A percentile compares a stretch with the other conserved stretches of the same genome.
Conservation (phyloP, 768 basidiomycete species). For the Macrocybe gigantea region DNA sequence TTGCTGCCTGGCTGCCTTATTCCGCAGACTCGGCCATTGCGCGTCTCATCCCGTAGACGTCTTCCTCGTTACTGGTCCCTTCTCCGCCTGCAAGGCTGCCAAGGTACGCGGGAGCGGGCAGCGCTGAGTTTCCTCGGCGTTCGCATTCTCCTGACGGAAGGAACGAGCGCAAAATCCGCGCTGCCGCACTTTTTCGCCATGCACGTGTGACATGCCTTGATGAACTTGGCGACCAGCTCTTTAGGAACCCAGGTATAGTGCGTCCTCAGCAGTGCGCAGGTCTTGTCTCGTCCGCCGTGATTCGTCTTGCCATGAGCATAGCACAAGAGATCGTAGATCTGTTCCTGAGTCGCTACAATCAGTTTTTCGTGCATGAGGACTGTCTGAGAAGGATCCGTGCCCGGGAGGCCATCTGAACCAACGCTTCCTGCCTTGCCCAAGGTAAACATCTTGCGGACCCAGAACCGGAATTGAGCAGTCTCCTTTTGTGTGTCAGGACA, state of each 20-base stretch:
- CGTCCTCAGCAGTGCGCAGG: constrained; percentile 55
- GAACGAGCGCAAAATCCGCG: constrained; percentile 8
- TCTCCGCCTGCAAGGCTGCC: too few relatives aligned
- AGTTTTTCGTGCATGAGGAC: constrained; percentile 67
- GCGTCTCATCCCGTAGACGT: too few relatives aligned
- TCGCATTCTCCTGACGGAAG: background rate
- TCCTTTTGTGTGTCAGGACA: constrained; percentile 38
- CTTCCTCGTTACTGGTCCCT: too few relatives aligned
- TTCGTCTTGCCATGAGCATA: constrained; percentile 60
- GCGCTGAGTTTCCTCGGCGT: constrained; percentile 8
- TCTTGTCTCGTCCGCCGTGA: constrained; percentile 81
- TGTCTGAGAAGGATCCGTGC: constrained; percentile 11
- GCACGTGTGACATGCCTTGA: constrained; percentile 77
- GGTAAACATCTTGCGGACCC: constrained; percentile 80
- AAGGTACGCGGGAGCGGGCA: constrained; percentile 13
- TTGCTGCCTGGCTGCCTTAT: too few relatives aligned
- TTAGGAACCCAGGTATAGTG: constrained; percentile 84
- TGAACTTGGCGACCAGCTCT: constrained; percentile 73
- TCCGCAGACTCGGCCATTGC: too few relatives aligned
- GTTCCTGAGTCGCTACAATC: constrained; percentile 72
- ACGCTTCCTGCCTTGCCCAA: constrained; percentile 23
- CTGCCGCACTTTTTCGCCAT: constrained; percentile 37
- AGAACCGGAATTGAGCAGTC: constrained; percentile 73
- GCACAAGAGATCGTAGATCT: constrained; percentile 73
- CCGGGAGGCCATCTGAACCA: background rate